Base-by-base conservation (phyloP, 805 yeast species). In the Ogataea paraovalis region DNA sequence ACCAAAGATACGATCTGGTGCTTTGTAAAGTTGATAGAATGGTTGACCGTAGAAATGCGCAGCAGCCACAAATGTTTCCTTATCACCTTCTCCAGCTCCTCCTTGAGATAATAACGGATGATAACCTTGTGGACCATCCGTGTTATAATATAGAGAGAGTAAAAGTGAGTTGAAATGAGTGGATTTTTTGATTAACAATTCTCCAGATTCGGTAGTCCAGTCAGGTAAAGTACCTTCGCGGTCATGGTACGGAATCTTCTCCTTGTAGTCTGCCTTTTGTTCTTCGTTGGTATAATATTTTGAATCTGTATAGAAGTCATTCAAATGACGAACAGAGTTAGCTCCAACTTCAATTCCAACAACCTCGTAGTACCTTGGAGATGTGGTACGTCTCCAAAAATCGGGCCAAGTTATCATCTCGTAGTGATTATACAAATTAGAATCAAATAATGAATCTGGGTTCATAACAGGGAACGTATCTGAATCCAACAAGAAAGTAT, bases 351-450 rank as follows among this genome's bases (percentile, higher is more conserved):
- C 55, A 13, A 80, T 69, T 2, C 80, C 86, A 0, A 87, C 87
- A 53, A 88, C 80, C 27, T 79, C 76, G 64, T 85, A 88, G 57
- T 76, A 84, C 34, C 69, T 68, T 5, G 96, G 96, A 1, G 87
- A 78, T 1, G 91, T 86, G 6, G 91, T 81, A 54, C 96, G 75
- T 64, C 83, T 78, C 96, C 96, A 88, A 64, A 82, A 88, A 65
- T 88, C 96, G 1, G 96, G 95, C 92, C 95, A 88, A 22, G 81
- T 63, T 22, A 82, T 66, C 62, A 79, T 66, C 48, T 83, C 79
- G 49, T 71, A 67, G 12, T 72, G 62, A 16, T 58, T 52, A 65
- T 77, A 87, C 1, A 87, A 82, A 40, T 80, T 79, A 12, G 75
- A 65, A 3, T 67, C 68, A 61, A 88, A 85, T 20, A 87, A 60